Percentiles rank a stretch among this genome's conserved stretches.
phyloP scores from a whole-genome alignment of 1,284 basidiomycete genomes.

The Apiotrichum gamsii region DNA sequence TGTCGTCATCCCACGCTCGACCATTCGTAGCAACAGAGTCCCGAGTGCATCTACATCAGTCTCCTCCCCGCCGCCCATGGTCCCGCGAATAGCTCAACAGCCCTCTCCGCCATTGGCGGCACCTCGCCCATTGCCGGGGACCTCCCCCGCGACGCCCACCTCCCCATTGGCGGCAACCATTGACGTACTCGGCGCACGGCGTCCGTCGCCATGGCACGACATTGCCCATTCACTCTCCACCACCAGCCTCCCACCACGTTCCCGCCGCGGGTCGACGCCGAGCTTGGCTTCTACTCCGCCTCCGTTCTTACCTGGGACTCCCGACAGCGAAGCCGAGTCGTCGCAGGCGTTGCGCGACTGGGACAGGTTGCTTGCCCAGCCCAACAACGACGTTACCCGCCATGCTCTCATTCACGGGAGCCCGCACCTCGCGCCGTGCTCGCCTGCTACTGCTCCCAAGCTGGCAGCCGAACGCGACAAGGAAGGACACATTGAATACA shows the following conservation, averaged over 20 bases:
- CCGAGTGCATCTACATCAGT: too few relatives aligned
- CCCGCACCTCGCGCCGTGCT: slow-evolving; percentile 1
- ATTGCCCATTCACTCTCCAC: slow-evolving; percentile 38
- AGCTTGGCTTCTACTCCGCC: slow-evolving; percentile 2
- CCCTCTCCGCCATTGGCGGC: too few relatives aligned
- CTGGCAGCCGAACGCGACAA: slow-evolving; percentile 46
- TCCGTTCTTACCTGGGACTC: neutral
- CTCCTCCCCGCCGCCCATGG: too few relatives aligned
- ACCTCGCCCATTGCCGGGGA: neutral
- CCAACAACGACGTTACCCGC: slow-evolving; percentile 24
- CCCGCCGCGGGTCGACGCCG: slow-evolving; percentile 10
- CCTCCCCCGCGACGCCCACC: neutral
- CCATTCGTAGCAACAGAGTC: too few relatives aligned
- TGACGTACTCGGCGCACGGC: slow-evolving; percentile 8
- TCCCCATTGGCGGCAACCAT: too few relatives aligned
- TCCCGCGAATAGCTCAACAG: too few relatives aligned
- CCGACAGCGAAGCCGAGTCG: neutral
- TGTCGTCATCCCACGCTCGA: too few relatives aligned
- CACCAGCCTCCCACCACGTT: slow-evolving; percentile 21
- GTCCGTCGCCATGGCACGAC: slow-evolving; percentile 44
- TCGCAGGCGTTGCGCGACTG: slow-evolving; percentile 35
- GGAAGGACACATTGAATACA: slow-evolving; percentile 48
- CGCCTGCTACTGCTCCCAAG: slow-evolving; percentile 21
- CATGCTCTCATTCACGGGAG: slow-evolving; percentile 31
- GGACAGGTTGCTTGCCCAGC: slow-evolving; percentile 29